Base-by-base conservation (phyloP, 2,329 filamentous ascomycete species). In the Dactylellina sp. region DNA sequence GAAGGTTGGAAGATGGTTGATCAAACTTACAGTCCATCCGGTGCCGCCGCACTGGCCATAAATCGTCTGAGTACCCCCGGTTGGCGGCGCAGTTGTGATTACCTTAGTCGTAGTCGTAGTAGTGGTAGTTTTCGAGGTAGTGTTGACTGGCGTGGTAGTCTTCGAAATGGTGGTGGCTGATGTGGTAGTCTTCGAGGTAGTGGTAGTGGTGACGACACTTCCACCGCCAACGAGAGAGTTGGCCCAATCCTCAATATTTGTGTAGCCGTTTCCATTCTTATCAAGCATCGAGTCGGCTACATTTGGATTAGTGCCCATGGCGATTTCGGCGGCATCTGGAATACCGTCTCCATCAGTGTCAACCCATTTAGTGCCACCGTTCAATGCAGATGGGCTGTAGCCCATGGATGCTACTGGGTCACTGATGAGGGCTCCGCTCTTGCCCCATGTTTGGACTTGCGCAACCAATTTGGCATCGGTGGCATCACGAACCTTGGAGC, bases 281-380 rank as follows among this genome's bases (percentile, higher is more conserved):
- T 77, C 76, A 81, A 84, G 83, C 3, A 81, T 82, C 57, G 84
- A 83, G 16, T 80, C 79, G 22, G 79, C 79, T 39, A 83, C 80
- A 4, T 81, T 80, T 4, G 81, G 79, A 62, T 83, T 72, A 24
- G 83, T 75, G 0, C 83, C 83, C 61, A 85, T 82, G 7, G 81
- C 80, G 22, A 76, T 78, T 77, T 86, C 84, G 76, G 82, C 84
- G 22, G 80, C 81, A 78, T 86, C 84, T 1, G 84, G 84, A 47
- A 85, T 85, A 0, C 84, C 84, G 70, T 85, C 84, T 0, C 82
- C 82, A 76, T 86, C 84, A 0, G 82, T 80, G 75, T 86, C 84
- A 16, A 78, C 79, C 46, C 80, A 81, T 35, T 80, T 80, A 0
- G 78, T 79, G 7, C 83, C 84, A 9, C 79, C 79, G 7, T 79